Evolutionary conservation across 2,329 filamentous ascomycete species (phyloP).

Genomic region (Elsinoe batatas): DNA sequence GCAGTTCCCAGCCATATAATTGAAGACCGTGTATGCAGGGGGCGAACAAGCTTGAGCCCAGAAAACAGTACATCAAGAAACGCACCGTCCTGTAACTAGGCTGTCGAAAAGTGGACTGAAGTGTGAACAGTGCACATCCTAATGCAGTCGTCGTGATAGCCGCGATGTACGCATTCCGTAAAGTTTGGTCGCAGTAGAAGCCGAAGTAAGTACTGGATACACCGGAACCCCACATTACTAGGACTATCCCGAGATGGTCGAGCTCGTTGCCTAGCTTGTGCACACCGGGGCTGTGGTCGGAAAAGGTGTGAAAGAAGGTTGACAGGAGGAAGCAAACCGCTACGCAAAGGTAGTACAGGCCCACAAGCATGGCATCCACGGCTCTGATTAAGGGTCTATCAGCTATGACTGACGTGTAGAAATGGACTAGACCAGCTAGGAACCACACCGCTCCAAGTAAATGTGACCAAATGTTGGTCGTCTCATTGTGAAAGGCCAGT

Average conservation of each 20-base stretch:
- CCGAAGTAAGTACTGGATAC: slow-evolving; percentile 61
- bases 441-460: slow-evolving; percentile 24
- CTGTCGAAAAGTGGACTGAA: slow-evolving; percentile 30
- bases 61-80: slow-evolving; percentile 32
- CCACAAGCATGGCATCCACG: slow-evolving; percentile 30
- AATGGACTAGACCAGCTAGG: slow-evolving; percentile 20
- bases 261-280: slow-evolving; percentile 76
- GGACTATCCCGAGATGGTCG: slow-evolving; percentile 83
- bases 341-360: slow-evolving; percentile 31
- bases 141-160: slow-evolving; percentile 26
- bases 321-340: slow-evolving; percentile 31
- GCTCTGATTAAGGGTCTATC: not conserved
- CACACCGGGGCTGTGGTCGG: slow-evolving; percentile 66
- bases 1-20: slow-evolving; percentile 23
- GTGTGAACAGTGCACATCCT: slow-evolving; percentile 31
- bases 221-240: slow-evolving; percentile 76
- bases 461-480: slow-evolving; percentile 13
- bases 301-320: slow-evolving; percentile 65
- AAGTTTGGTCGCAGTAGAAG: slow-evolving; percentile 33
- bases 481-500: slow-evolving; percentile 12
- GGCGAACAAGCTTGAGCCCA: slow-evolving; percentile 34
- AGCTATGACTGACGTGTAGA: slow-evolving; percentile 16
- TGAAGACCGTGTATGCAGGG: slow-evolving; percentile 33
- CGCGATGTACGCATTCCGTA: slow-evolving; percentile 27
- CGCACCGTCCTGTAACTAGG: slow-evolving; percentile 32